Conservation (phyloP, 164 flowering plant genomes). For the Malania oleifera region DNA sequence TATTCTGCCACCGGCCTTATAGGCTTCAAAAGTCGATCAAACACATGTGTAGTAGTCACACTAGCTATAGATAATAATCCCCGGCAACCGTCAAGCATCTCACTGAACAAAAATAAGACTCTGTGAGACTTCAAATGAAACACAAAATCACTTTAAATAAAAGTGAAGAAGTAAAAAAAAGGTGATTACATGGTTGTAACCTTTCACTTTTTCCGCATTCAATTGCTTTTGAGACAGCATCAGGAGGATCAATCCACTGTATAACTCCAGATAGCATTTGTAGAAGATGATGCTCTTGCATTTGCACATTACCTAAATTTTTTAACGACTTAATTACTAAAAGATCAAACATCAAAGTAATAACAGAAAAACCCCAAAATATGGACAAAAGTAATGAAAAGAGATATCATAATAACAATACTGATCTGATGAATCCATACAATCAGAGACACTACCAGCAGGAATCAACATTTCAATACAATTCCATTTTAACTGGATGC, state of each 20-base stretch:
- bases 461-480: too few species aligned
- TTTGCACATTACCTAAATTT: constrained; percentile 51
- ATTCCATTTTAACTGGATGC: too few species aligned
- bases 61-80: constrained; percentile 75
- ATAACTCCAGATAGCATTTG: constrained; percentile 74
- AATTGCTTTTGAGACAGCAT: constrained; percentile 52
- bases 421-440: too few species aligned
- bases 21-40: constrained; percentile 83
- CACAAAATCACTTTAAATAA: neutral
- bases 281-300: constrained; percentile 66
- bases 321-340: constrained; percentile 7
- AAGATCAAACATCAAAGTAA: too few species aligned
- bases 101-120: constrained; percentile 45
- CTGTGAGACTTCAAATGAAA: neutral
- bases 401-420: neutral
- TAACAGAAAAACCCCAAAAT: too few species aligned
- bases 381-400: neutral
- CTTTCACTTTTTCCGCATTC: constrained; percentile 87
- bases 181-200: constrained; percentile 27
- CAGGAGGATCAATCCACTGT: constrained; percentile 86
- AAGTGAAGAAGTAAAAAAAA: neutral
- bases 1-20: constrained; percentile 45
- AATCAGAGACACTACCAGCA: too few species aligned
- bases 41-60: constrained; percentile 57
- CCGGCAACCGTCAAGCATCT: constrained; percentile 97